phyloP scores from a whole-genome alignment of 2,329 filamentous ascomycete genomes.

The Botryotinia narcissicola region DNA sequence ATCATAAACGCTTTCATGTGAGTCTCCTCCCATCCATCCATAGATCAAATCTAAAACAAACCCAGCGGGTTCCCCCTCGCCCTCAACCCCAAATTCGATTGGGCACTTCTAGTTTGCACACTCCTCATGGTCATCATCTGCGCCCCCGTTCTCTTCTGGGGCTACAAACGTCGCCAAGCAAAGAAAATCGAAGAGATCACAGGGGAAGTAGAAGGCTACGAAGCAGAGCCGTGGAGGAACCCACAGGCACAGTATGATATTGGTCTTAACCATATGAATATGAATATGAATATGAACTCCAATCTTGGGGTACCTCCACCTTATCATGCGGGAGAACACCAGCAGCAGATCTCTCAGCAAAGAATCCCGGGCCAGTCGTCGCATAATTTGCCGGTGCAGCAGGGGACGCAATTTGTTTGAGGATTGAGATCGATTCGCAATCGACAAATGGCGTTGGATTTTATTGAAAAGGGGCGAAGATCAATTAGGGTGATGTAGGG shows the following conservation, averaged over 20 bases:
- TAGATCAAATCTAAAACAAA: background rate
- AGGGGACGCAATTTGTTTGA: constrained; percentile 16
- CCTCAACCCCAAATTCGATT: constrained; percentile 47
- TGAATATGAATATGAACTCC: background rate
- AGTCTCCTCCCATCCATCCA: constrained; percentile 26
- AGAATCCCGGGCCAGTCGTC: background rate
- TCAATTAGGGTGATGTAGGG: background rate
- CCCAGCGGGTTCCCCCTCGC: constrained; percentile 57
- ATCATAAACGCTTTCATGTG: constrained; percentile 57
- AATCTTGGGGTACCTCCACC: background rate
- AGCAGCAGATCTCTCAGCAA: background rate
- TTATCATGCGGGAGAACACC: background rate
- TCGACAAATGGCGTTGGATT: background rate
- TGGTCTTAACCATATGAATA: constrained; percentile 10
- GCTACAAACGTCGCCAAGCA: constrained; percentile 4
- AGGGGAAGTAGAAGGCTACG: constrained; percentile 5
- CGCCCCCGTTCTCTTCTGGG: constrained; percentile 33
- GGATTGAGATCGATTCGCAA: background rate
- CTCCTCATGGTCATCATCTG: constrained; percentile 44
- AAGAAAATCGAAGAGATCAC: background rate
- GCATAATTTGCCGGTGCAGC: constrained; percentile 9
- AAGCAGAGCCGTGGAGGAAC: constrained; percentile 18
- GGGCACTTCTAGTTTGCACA: constrained; percentile 49
- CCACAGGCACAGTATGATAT: constrained; percentile 17
- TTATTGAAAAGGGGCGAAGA: no score